A percentile compares a stretch with the other conserved stretches of the same genome.
phyloP scores from a whole-genome alignment of 2,329 filamentous ascomycete species.

The Curvularia sp. region DNA sequence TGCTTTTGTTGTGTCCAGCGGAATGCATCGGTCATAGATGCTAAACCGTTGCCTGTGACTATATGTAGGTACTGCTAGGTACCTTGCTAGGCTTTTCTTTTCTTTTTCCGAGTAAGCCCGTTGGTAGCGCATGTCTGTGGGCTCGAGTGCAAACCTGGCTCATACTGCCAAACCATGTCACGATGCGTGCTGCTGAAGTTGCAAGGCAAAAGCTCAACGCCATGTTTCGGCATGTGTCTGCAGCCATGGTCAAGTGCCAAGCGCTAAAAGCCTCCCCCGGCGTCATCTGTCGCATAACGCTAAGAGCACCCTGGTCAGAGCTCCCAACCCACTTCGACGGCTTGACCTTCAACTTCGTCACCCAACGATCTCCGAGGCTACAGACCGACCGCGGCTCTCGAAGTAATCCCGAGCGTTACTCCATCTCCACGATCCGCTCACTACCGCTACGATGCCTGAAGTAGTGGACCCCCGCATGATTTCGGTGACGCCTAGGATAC shows the following conservation, averaged over 20 bases:
- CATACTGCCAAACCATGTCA: neutral
- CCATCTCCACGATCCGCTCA: conserved; percentile 26
- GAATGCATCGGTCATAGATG: neutral
- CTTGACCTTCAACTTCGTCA: conserved; percentile 35
- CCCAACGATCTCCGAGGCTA: conserved; percentile 28
- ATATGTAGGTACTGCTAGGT: neutral
- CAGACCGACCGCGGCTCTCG: conserved; percentile 30
- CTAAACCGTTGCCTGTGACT: neutral
- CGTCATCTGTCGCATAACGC: conserved; percentile 23
- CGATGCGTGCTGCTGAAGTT: neutral
- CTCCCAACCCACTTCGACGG: conserved; percentile 36
- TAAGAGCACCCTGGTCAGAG: conserved; percentile 33
- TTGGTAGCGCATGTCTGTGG: neutral
- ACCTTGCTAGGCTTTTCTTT: neutral
- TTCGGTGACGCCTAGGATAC: conserved; percentile 73
- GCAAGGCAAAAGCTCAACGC: neutral
- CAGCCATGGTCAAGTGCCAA: conserved; percentile 11
- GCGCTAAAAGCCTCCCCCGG: conserved; percentile 10
- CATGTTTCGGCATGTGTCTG: conserved; percentile 1
- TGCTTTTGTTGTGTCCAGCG: neutral
- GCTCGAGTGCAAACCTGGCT: too few species aligned
- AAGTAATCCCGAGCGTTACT: conserved; percentile 29
- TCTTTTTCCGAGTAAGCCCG: neutral
- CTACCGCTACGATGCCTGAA: conserved; percentile 48
- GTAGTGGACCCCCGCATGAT: conserved; percentile 59